These are phyloP conservation scores for Aspergillus aculeatus DNA, from an alignment of 2,329 filamentous ascomycete species.

Conservation along the genomic window DNA sequence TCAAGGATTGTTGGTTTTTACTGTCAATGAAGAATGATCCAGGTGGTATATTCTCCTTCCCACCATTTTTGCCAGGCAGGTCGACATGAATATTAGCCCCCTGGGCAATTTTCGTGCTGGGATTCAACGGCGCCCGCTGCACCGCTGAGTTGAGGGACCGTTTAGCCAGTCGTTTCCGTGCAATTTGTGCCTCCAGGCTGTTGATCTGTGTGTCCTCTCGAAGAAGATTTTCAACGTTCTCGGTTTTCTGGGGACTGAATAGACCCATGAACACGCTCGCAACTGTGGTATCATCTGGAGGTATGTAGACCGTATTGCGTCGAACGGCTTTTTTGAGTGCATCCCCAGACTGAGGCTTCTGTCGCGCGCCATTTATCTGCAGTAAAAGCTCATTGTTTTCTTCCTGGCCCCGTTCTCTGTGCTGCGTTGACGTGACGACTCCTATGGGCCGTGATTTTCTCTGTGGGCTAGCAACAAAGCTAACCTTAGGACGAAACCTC, in stretches of 20 bases:
- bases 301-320: conserved; percentile 43
- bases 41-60: conserved; percentile 64
- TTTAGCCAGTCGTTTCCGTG: conserved; percentile 31
- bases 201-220: conserved; percentile 28
- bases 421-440: conserved; percentile 6
- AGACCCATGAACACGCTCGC: conserved; percentile 46
- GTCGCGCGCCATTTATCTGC: conserved; percentile 12
- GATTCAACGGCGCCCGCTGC: conserved; percentile 49
- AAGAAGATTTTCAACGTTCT: neutral
- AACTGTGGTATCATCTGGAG: conserved; percentile 42
- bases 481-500: conserved; percentile 37
- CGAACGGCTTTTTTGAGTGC: conserved; percentile 33
- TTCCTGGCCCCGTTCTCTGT: conserved; percentile 10
- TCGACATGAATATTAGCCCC: conserved; percentile 44
- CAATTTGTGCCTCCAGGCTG: conserved; percentile 36
- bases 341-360: conserved; percentile 14
- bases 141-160: conserved; percentile 22
- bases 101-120: conserved; percentile 41
- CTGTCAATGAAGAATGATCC: conserved; percentile 27
- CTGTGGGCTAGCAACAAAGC: conserved; percentile 24
- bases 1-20: conserved; percentile 20
- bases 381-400: conserved; percentile 19
- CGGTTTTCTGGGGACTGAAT: conserved; percentile 42
- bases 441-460: conserved; percentile 14
- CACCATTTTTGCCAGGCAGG: conserved; percentile 53